Evolutionary conservation across 2,329 filamentous ascomycete species (phyloP), one percentile per base, ranked within the genome.

Genomic region (Drechmeria coniospora): DNA sequence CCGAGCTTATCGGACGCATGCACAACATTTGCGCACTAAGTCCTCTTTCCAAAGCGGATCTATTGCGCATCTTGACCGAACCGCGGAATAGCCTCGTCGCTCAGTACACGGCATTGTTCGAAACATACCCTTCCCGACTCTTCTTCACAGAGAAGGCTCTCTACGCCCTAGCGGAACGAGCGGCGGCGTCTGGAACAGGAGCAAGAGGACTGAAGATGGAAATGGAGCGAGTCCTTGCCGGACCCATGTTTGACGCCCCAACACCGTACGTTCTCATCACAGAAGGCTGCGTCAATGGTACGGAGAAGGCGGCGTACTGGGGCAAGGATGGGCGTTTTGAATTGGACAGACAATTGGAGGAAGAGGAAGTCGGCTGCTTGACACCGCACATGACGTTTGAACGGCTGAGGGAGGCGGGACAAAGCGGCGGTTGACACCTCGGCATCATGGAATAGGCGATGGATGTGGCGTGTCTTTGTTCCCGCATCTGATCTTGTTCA

Each of bases 1-100:
- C 86, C 1, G 86, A 94, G 54, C 64, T 94, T n/a, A 79, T 95
- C 29, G 90, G 90, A n/a, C 79, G 90, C 12, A 74, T 98, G 26
- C 87, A 92, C 28, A 82, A 93, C 32, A 79, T 84, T 26, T 84
- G 83, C 34, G 81, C 90, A 0, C 68, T 98, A 0, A 77, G 81
- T 10, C 75, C 83, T 0, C 64, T 98, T 1, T 70, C 68, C 2
- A 57, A 65, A 10, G 47, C 62, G 15, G 69, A 76, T 33, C 71
- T 98, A 9, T 73, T 87, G 28, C 75, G 86, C 28, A 90, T 98
- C 35, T 65, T 98, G 21, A 94, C 83, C 0, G 87, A 95, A 49
- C 90, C 90, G 1, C 74, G 80, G 32, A 93, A 94, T 55, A 82
- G 77, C 29, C 66, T 98, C 1, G 65, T 93, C 3, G 73, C 77